Evolutionary conservation across 805 yeast species (phyloP).

Genomic region (Schizosaccharomyces pombe): DNA sequence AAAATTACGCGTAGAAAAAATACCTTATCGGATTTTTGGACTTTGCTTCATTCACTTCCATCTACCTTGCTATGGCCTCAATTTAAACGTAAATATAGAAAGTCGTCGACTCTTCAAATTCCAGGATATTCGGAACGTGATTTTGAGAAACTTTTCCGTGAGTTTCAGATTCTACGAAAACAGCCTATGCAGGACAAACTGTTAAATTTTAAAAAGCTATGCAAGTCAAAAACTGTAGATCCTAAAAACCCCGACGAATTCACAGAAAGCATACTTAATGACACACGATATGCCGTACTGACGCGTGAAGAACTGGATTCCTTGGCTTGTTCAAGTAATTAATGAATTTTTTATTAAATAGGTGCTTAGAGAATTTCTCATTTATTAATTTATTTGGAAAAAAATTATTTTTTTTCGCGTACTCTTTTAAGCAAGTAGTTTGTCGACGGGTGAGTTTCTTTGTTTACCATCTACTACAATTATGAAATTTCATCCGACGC

Average conservation of each 20-base stretch:
- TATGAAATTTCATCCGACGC: not conserved
- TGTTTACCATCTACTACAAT: not conserved
- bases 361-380: too few relatives aligned
- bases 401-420: not conserved
- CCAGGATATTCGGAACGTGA: conserved; percentile 16
- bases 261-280: not conserved
- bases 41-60: conserved; percentile 13
- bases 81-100: conserved; percentile 19
- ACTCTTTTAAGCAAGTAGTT: not conserved
- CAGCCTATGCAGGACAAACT: not conserved
- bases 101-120: conserved; percentile 12
- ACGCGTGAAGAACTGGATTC: not conserved
- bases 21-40: conserved; percentile 13
- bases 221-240: not conserved
- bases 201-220: not conserved
- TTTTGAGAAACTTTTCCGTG: conserved; percentile 20
- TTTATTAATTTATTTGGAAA: not conserved
- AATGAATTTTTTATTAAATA: not conserved
- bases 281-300: not conserved
- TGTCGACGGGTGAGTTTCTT: not conserved
- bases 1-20: not conserved
- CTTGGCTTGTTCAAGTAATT: not conserved
- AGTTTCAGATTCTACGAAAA: conserved; percentile 9
- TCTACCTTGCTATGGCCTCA: conserved; percentile 18
- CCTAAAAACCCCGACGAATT: not conserved